Evolutionary conservation across 331 rosid genomes (phyloP), one percentile per base, ranked within the genome.

Genomic region (Pyracantha coccinea): DNA sequence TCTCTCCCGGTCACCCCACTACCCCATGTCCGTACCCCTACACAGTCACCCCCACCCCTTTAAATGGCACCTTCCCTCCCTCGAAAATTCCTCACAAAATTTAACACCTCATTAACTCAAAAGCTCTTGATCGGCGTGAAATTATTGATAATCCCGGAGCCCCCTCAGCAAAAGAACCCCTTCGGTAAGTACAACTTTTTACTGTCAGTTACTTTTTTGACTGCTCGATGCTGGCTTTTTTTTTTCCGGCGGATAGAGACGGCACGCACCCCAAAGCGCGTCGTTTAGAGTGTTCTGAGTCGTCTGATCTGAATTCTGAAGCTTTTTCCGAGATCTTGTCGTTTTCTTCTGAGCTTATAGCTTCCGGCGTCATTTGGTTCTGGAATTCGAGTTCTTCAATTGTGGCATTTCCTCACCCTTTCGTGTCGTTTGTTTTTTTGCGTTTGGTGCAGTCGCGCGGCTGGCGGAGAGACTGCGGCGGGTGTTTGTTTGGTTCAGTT

Each of bases 1-100:
- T 53, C 61, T 68, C 25, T 31, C n/a, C 87, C 87, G 66, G 87
- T 86, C 50, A 44, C 77, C 58, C 24, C 66, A 58, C 25, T 25
- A 20, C 55, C 1, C 52, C 66, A 14, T 7, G 17, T 75, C 76
- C 76, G 72, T 60, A 28, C 71, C 3, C 28, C 50, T 7, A 24
- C 71, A 25, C 66, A 1, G 25, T 20, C 62, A 20, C 24, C 10
- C 23, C 16, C 10, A 5, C 33, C 5, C 3, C 7, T 60, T 60
- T 60, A 60, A 60, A 60, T 60, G 20, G 10, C 32, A 25, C 35
- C 5, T 47, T 20, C 76, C 73, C 77, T 31, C 64, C 11, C 9
- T 7, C 11, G 6, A 20, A 2, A 28, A 17, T 16, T 29, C 44
- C 21, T 29, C 68, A 60, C 68, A 16, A 16, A 28, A 60, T 5